Percentiles rank a stretch among this genome's conserved stretches.
These are phyloP conservation scores for Rosa lucieae DNA, from an alignment of 306 rosid species.

Conservation along the genomic window DNA sequence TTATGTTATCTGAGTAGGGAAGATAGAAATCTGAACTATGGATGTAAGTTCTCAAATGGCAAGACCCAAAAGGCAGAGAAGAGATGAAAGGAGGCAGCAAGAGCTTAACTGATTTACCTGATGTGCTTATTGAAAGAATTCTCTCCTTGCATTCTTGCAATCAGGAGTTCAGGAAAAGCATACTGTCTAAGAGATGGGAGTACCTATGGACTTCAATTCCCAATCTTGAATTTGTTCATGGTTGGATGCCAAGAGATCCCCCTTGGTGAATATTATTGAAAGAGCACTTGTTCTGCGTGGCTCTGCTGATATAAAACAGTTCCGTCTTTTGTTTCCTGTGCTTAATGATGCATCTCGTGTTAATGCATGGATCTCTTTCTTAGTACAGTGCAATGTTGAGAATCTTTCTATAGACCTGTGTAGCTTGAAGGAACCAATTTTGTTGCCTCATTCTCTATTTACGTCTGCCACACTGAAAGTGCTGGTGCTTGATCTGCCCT, in stretches of 20 bases:
- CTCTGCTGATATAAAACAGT: neutral
- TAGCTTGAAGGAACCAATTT: neutral
- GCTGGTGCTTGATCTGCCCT: neutral
- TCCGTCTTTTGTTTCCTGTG: neutral
- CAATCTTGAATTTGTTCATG: neutral
- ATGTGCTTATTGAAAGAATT: neutral
- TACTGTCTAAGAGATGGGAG: slow-evolving; percentile 7
- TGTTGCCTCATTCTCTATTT: neutral
- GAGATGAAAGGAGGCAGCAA: neutral
- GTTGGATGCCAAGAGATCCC: neutral
- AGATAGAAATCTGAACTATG: neutral
- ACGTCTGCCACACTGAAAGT: neutral
- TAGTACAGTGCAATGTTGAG: neutral
- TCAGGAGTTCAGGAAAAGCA: neutral
- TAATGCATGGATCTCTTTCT: neutral
- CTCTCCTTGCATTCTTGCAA: neutral
- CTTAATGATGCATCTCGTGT: neutral
- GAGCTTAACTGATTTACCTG: neutral
- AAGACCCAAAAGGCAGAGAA: neutral
- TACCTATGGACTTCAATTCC: slow-evolving; percentile 11
- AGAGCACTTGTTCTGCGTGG: slow-evolving; percentile 14
- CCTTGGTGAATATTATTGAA: neutral
- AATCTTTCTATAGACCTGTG: neutral
- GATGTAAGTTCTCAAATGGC: neutral
- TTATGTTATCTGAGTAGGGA: no score